Evolutionary conservation across 2,329 filamentous ascomycete genomes (phyloP).

Genomic region (Biscogniauxia sp.): DNA sequence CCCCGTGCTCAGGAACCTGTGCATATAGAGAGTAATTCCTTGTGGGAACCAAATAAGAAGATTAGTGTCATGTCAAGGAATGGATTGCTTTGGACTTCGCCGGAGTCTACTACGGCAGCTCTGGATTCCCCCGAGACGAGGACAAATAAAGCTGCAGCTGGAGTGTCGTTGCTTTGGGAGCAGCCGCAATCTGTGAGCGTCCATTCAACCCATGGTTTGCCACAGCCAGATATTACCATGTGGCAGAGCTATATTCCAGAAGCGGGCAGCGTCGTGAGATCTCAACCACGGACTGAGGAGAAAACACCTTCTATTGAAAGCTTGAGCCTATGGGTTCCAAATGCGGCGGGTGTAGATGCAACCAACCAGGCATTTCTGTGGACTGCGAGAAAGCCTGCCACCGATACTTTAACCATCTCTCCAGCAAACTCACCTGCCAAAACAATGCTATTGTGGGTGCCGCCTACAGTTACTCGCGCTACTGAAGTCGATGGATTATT

Average conservation of each 20-base stretch:
- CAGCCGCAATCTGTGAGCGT: neutral
- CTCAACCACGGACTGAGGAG: constrained; percentile 3
- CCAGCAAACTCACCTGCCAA: neutral
- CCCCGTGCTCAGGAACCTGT: constrained; percentile 28
- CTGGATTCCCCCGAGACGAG: neutral
- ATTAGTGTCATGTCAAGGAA: neutral
- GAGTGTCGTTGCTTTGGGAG: neutral
- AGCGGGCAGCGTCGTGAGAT: neutral
- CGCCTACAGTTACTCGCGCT: neutral
- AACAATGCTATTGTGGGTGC: constrained; percentile 15
- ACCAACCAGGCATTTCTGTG: constrained; percentile 12
- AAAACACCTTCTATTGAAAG: constrained; percentile 2
- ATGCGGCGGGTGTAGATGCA: neutral
- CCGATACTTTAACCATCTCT: neutral
- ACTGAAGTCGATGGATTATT: constrained; percentile 18
- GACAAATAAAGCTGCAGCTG: neutral
- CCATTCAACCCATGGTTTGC: neutral
- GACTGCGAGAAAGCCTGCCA: constrained; percentile 1
- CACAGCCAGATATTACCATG: constrained; percentile 7
- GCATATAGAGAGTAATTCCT: constrained; percentile 35
- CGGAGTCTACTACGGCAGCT: neutral
- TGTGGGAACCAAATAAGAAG: neutral
- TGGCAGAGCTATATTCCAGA: constrained; percentile 8
- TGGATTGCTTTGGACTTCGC: neutral
- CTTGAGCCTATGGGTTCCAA: constrained; percentile 4